phyloP scores from a whole-genome alignment of 352 stramenopile genomes.

The Phytophthora sp. region DNA sequence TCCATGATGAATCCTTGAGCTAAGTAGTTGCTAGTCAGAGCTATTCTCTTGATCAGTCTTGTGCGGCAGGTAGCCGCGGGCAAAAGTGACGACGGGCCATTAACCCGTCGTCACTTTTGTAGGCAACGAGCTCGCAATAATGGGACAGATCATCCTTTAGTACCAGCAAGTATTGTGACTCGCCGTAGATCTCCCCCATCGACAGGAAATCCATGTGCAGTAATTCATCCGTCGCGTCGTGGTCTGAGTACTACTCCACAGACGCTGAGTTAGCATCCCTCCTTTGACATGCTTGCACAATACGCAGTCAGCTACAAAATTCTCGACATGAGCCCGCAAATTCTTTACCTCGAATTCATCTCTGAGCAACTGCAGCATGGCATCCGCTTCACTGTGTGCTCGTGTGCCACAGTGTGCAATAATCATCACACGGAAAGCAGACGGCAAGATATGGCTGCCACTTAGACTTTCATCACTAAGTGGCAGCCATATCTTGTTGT shows the following conservation, averaged over 20 bases:
- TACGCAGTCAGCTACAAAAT: neutral
- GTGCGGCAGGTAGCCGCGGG: too few relatives aligned
- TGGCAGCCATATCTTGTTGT: neutral
- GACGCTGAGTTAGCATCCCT: neutral
- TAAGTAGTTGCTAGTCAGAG: too few relatives aligned
- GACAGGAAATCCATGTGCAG: constrained; percentile 1
- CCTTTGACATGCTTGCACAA: constrained; percentile 2
- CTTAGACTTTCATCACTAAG: neutral
- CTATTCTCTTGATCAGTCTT: too few relatives aligned
- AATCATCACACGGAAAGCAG: neutral
- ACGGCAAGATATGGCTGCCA: neutral
- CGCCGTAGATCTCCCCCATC: constrained; percentile 1
- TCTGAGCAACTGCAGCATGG: neutral
- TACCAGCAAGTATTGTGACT: neutral
- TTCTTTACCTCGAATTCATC: neutral
- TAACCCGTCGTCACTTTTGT: neutral
- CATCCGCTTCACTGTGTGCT: neutral
- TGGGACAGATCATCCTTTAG: neutral
- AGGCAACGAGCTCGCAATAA: neutral
- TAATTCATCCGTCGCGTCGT: neutral
- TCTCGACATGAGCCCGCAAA: neutral
- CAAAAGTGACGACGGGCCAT: too few relatives aligned
- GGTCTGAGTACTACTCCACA: neutral
- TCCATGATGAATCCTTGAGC: too few relatives aligned
- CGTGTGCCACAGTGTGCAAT: neutral